Evolutionary conservation across 23 red algal species (phyloP).

Genomic region (Gracilaria caudata): DNA sequence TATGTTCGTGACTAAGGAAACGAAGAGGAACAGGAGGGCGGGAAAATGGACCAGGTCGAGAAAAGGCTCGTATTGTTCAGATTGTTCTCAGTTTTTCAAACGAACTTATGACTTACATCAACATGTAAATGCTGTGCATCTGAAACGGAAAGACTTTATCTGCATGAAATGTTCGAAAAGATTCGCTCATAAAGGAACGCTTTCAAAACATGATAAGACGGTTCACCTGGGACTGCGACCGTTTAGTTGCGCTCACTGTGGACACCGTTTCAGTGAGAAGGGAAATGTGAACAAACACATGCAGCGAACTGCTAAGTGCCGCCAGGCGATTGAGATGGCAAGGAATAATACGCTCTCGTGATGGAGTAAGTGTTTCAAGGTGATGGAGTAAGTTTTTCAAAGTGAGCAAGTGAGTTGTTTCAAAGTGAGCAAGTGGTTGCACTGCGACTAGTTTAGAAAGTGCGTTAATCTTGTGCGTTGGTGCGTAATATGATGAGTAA

Average conservation of each 20-base stretch:
- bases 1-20: background rate
- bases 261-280: constrained; percentile 52
- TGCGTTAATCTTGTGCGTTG: background rate
- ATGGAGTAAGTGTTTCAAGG: background rate
- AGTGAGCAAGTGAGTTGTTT: no score
- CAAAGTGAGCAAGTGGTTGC: no score
- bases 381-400: background rate
- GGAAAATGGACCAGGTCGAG: background rate
- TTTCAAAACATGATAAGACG: constrained; percentile 59
- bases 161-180: constrained; percentile 36
- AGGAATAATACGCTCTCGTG: background rate
- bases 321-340: background rate
- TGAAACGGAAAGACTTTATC: constrained; percentile 39
- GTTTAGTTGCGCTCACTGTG: constrained; percentile 42
- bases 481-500: no score
- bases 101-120: constrained; percentile 57
- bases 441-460: no score
- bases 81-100: constrained; percentile 55
- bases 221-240: constrained; percentile 49
- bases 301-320: constrained; percentile 31
- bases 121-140: constrained; percentile 61
- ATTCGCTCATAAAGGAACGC: constrained; percentile 64
- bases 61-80: background rate
- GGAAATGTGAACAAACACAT: constrained; percentile 73
- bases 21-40: background rate